phyloP scores from a whole-genome alignment of 169 alveolate genomes.

The Plasmodium billcollinsi region DNA sequence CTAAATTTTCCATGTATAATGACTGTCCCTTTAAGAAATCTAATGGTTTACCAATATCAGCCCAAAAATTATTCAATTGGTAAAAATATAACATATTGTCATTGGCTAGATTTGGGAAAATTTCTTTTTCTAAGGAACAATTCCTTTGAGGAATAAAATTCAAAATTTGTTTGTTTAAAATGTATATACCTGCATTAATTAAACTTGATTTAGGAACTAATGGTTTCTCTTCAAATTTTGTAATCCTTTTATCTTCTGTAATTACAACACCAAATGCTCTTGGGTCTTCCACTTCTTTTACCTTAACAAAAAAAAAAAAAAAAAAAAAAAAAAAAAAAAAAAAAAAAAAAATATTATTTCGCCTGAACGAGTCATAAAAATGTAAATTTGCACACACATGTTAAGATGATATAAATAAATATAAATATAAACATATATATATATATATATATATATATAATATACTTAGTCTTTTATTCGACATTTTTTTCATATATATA shows the following conservation, averaged over 20 bases:
- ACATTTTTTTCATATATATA: not conserved
- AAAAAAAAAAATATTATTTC: not conserved
- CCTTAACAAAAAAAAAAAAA: slow-evolving; percentile 63
- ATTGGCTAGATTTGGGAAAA: slow-evolving; percentile 96
- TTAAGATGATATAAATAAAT: not conserved
- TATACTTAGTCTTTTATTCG: not conserved
- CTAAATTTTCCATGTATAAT: slow-evolving; percentile 69
- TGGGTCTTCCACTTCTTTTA: slow-evolving; percentile 96
- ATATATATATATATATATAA: slow-evolving; percentile 1
- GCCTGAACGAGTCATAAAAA: not conserved
- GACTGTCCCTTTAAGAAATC: slow-evolving; percentile 82
- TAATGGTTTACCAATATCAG: slow-evolving; percentile 85
- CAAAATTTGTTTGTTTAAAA: slow-evolving; percentile 89
- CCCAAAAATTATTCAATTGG: slow-evolving; percentile 89
- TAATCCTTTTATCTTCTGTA: slow-evolving; percentile 90
- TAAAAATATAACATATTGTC: slow-evolving; percentile 84
- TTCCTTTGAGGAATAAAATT: slow-evolving; percentile 92
- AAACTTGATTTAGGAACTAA: slow-evolving; percentile 61
- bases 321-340: not conserved
- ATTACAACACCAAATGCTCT: slow-evolving; percentile 97
- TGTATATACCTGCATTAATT: slow-evolving; percentile 92
- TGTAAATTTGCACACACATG: not conserved
- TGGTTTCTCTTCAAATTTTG: slow-evolving; percentile 96
- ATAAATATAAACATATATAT: slow-evolving; percentile 5
- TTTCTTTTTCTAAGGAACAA: slow-evolving; percentile 95